phyloP scores from a whole-genome alignment of 305 asterid genomes.

The Fraxinus baroniana region DNA sequence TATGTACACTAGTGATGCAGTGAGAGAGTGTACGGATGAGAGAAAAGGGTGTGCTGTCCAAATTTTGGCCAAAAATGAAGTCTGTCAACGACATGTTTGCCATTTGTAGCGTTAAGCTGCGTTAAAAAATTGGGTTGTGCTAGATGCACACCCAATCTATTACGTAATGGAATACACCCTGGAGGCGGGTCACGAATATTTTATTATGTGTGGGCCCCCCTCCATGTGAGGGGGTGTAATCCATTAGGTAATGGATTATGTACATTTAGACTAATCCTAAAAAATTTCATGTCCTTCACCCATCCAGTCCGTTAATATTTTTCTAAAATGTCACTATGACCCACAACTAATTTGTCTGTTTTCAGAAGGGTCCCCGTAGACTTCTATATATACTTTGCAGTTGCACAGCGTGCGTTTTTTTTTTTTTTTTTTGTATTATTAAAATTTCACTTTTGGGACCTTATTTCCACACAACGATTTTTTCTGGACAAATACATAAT shows the following conservation, averaged over 20 bases:
- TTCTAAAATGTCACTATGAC: background rate
- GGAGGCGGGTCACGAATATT: too few species aligned
- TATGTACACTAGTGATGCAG: background rate
- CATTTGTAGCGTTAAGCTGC: slow-evolving; percentile 19
- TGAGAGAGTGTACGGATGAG: background rate
- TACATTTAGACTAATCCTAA: too few species aligned
- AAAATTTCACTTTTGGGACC: background rate
- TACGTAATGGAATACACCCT: too few species aligned
- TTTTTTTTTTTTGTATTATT: too few species aligned
- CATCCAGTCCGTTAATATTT: background rate
- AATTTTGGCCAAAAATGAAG: slow-evolving; percentile 21
- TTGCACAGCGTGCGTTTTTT: background rate
- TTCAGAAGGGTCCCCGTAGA: background rate
- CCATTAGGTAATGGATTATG: too few species aligned
- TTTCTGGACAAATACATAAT: background rate
- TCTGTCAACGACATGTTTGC: background rate
- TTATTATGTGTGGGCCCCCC: too few species aligned
- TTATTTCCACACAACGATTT: background rate
- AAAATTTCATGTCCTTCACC: background rate
- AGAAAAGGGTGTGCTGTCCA: slow-evolving; percentile 1
- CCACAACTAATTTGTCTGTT: slow-evolving; percentile 4
- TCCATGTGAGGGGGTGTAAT: too few species aligned
- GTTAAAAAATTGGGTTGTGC: background rate
- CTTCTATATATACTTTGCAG: background rate
- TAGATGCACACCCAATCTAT: too few species aligned